These are phyloP conservation scores for Diplodia seriata DNA, from an alignment of 2,329 filamentous ascomycete species.

Conservation along the genomic window DNA sequence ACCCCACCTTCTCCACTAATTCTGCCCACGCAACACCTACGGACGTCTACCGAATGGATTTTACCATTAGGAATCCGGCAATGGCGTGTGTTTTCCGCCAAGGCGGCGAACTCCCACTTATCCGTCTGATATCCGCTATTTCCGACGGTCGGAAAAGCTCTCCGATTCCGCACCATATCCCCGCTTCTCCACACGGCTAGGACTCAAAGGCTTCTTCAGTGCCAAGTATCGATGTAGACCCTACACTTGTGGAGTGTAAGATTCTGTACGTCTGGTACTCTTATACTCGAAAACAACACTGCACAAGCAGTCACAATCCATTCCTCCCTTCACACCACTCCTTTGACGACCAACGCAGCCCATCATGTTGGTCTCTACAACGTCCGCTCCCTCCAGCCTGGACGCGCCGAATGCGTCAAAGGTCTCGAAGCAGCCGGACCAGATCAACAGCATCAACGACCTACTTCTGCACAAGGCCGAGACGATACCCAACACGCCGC, in stretches of 20 bases:
- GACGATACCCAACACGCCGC: slow-evolving; percentile 34
- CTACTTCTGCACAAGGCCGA: slow-evolving; percentile 26
- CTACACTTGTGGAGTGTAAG: neutral
- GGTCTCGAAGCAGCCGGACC: slow-evolving; percentile 21
- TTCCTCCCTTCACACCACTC: neutral
- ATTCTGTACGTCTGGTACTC: neutral
- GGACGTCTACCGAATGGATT: too few relatives aligned
- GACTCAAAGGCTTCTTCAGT: slow-evolving; percentile 8
- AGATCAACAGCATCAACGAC: slow-evolving; percentile 30
- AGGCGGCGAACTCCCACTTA: neutral
- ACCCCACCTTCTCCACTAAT: too few relatives aligned
- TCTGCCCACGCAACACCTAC: too few relatives aligned
- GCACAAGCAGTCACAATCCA: neutral
- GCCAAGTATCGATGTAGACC: slow-evolving; percentile 9
- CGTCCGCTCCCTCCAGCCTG: slow-evolving; percentile 1
- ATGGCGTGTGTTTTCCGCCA: neutral
- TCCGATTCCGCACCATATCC: slow-evolving; percentile 19
- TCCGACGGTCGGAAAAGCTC: slow-evolving; percentile 13
- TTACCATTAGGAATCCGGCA: neutral
- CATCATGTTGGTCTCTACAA: slow-evolving; percentile 12
- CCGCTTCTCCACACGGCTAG: neutral
- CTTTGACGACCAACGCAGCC: neutral
- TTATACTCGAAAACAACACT: neutral
- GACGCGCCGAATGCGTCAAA: slow-evolving; percentile 23
- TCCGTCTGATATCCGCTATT: slow-evolving; percentile 8